These are phyloP conservation scores for Hypoxylon cercidicola DNA, from an alignment of 495 filamentous ascomycete genomes.

Conservation along the genomic window DNA sequence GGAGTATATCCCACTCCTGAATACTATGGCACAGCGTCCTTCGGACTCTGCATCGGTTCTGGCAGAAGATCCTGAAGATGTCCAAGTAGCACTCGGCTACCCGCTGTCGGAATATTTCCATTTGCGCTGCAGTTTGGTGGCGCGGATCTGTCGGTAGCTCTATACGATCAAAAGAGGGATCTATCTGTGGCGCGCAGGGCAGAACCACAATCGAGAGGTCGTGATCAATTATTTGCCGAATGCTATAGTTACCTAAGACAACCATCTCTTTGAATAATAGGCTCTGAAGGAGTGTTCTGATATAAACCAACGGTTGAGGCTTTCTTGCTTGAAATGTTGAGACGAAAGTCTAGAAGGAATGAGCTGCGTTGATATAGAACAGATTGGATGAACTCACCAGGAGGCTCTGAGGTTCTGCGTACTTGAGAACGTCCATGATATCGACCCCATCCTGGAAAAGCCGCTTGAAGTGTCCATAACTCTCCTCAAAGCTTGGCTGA, in stretches of 20 bases:
- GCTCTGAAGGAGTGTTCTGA: constrained; percentile 81
- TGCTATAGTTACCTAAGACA: constrained; percentile 71
- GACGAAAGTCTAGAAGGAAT: constrained; percentile 66
- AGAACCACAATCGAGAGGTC: constrained; percentile 81
- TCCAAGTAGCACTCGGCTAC: constrained; percentile 82
- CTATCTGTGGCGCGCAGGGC: constrained; percentile 74
- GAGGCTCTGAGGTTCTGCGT: constrained; percentile 73
- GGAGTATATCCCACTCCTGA: constrained; percentile 84
- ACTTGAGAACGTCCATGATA: constrained; percentile 73
- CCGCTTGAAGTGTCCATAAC: constrained; percentile 72
- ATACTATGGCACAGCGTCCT: constrained; percentile 84
- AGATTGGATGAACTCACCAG: constrained; percentile 56
- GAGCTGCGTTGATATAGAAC: constrained; percentile 18
- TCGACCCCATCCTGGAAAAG: constrained; percentile 79
- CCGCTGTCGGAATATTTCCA: constrained; percentile 82
- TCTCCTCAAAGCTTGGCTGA: constrained; percentile 74
- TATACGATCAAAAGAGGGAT: constrained; percentile 76
- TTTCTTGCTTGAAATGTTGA: constrained; percentile 79
- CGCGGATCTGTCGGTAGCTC: constrained; percentile 82
- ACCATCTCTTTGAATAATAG: constrained; percentile 77
- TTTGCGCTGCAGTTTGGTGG: constrained; percentile 76
- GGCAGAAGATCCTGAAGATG: constrained; percentile 81
- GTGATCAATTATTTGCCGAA: constrained; percentile 78
- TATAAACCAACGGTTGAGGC: constrained; percentile 84
- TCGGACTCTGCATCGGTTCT: constrained; percentile 89